Conservation (phyloP, 345 rosid genomes). For the Salix koriyanagi region DNA sequence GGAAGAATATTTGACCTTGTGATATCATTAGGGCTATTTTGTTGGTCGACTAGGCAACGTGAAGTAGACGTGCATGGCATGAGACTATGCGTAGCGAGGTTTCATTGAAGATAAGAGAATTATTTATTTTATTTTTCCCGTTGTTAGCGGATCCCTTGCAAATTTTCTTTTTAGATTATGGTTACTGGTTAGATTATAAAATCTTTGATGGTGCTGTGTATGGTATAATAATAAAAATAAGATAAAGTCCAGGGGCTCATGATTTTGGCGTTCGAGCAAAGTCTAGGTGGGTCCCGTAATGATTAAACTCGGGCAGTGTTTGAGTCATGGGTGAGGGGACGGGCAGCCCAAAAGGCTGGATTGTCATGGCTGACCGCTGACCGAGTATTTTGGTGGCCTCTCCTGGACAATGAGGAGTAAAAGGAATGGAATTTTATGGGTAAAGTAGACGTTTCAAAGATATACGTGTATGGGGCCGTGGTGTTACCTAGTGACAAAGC, state of each 20-base stretch:
- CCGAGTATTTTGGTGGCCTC: constrained; percentile 12
- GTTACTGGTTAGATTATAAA: neutral
- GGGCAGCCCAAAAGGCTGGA: constrained; percentile 35
- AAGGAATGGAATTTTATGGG: constrained; percentile 18
- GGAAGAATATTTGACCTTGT: constrained; percentile 20
- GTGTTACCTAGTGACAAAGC: constrained; percentile 40
- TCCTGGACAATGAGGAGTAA: neutral
- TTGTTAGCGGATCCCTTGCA: constrained; percentile 36
- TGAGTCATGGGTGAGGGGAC: constrained; percentile 25
- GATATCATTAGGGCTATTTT: constrained; percentile 7
- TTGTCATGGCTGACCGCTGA: constrained; percentile 38
- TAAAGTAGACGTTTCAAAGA: constrained; percentile 31
- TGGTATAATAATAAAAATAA: neutral
- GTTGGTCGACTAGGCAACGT: constrained; percentile 31
- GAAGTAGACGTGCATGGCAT: constrained; percentile 66
- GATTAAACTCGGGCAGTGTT: constrained; percentile 43
- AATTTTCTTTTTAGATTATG: neutral
- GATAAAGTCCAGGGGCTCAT: constrained; percentile 36
- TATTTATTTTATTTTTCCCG: constrained; percentile 11
- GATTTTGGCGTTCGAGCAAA: constrained; percentile 63
- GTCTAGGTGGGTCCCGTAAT: constrained; percentile 53
- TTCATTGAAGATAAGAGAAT: neutral
- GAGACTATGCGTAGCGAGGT: constrained; percentile 6
- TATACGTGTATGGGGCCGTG: neutral
- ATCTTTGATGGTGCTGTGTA: neutral